Evolutionary conservation across 139 green algal species (phyloP), one percentile per base, ranked within the genome.

Genomic region (Coccomyxa sp.): DNA sequence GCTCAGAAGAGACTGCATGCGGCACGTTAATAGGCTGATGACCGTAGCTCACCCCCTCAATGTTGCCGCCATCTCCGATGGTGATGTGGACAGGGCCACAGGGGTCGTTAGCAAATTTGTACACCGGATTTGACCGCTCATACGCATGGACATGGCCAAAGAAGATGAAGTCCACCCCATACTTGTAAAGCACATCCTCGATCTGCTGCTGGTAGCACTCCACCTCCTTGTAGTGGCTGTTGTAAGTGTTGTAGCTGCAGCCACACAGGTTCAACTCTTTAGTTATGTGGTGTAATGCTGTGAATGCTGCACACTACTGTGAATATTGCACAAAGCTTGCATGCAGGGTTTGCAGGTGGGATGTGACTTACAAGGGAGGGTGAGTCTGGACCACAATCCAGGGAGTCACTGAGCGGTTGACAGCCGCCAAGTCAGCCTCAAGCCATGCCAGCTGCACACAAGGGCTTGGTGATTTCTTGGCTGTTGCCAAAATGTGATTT

Each of bases 61-160:
- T 21, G 63, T 71, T 71, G 18, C 63, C 63, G 57, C 92, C 93
- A 74, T 97, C 92, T 10, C 92, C 92, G 63, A 96, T 88, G 83
- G 87, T 91, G 76, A 96, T 87, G 88, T 95, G 79, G 0, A 86
- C 38, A 14, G 86, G 79, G 0, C 86, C 92, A 81, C 90, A 94
- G 32, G 79, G 58, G 45, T 93, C 68, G 14, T 58, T 60, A 58
- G 85, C n/a, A 31, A 67, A 77, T 17, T 91, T 27, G n/a, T 82
- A 90, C 67, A 95, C 92, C 13, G 78, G 83, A 18, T 88, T 57
- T 27, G 67, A 79, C 45, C 92, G 88, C 88, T 96, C 92, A 82
- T 96, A 96, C 13, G 91, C 86, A 75, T 96, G 92, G 84, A 96
- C 92, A 82, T 96, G 92, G 14, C 92, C 92, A 58, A 88, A 83